phyloP scores from a whole-genome alignment of 768 basidiomycete species.

The Pholiota molesta region DNA sequence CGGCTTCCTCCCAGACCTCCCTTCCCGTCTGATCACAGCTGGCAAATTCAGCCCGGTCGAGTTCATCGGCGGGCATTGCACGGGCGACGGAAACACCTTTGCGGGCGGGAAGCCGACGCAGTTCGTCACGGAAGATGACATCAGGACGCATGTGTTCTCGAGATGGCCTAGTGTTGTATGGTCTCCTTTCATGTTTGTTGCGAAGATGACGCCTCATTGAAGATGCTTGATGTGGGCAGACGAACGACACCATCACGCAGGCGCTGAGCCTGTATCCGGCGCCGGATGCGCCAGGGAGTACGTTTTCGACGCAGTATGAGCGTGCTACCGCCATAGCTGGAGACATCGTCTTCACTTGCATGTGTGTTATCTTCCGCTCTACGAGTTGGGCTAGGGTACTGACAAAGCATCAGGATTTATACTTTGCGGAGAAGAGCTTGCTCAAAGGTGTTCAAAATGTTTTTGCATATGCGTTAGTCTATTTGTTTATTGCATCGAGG shows the following conservation, averaged over 20 bases:
- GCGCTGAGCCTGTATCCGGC: conserved; percentile 41
- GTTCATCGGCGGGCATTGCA: conserved; percentile 47
- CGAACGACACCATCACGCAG: conserved; percentile 36
- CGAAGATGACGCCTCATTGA: neutral
- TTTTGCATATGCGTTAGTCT: conserved; percentile 36
- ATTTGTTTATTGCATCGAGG: neutral
- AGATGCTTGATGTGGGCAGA: conserved; percentile 21
- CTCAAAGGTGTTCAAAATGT: conserved; percentile 33
- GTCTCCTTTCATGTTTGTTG: neutral
- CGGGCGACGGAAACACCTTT: conserved; percentile 47
- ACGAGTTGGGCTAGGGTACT: neutral
- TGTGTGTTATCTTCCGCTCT: conserved; percentile 28
- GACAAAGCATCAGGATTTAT: conserved; percentile 36
- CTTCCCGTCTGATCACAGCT: conserved; percentile 34
- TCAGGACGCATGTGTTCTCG: conserved; percentile 34
- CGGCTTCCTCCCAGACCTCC: conserved; percentile 39
- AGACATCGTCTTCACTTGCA: conserved; percentile 46
- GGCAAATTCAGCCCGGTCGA: conserved; percentile 35
- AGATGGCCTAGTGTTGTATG: conserved; percentile 40
- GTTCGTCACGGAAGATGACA: conserved; percentile 43
- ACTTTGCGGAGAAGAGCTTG: conserved; percentile 34
- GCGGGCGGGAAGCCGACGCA: conserved; percentile 37
- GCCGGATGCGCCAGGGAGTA: conserved; percentile 34
- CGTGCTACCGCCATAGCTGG: conserved; percentile 43
- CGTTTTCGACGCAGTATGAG: conserved; percentile 42